phyloP scores from a whole-genome alignment of 108 stramenopile species.

The Pseudonitzschia multiseries region DNA sequence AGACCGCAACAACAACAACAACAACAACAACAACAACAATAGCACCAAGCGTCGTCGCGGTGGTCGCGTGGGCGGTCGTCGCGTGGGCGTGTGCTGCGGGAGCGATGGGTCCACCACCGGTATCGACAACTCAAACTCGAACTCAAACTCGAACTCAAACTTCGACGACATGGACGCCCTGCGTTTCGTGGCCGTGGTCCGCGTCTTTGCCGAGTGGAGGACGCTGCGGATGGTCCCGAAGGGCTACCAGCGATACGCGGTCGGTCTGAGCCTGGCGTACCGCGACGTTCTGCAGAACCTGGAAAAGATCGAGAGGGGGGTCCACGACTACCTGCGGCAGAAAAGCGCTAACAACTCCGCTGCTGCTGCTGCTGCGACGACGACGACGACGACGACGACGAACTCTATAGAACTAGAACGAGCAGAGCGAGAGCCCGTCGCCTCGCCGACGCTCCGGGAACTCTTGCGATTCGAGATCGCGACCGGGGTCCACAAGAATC shows the following conservation, averaged over 20 bases:
- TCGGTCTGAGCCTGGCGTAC: slow-evolving; percentile 61
- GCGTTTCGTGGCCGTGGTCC: slow-evolving; percentile 48
- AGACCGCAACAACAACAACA: no score
- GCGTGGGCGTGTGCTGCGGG: no score
- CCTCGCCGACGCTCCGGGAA: slow-evolving; percentile 53
- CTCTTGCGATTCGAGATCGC: slow-evolving; percentile 52
- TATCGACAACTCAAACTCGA: no score
- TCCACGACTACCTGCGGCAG: slow-evolving; percentile 46
- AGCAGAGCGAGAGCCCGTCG: no score
- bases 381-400: no score
- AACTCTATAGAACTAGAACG: no score
- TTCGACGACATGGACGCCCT: slow-evolving; percentile 40
- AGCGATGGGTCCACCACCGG: no score
- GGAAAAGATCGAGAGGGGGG: slow-evolving; percentile 67
- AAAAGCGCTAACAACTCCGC: background rate
- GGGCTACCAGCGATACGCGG: slow-evolving; percentile 66
- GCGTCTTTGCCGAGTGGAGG: slow-evolving; percentile 78
- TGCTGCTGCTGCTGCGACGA: no score
- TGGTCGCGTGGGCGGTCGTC: no score
- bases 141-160: background rate
- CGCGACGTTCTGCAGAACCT: slow-evolving; percentile 78
- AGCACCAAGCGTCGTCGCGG: no score
- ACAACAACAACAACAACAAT: no score
- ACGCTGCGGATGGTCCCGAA: slow-evolving; percentile 59
- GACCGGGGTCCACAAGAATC: slow-evolving; percentile 32